Evolutionary conservation across 352 stramenopile genomes (phyloP).

Genomic region (Phytophthora crassamura): DNA sequence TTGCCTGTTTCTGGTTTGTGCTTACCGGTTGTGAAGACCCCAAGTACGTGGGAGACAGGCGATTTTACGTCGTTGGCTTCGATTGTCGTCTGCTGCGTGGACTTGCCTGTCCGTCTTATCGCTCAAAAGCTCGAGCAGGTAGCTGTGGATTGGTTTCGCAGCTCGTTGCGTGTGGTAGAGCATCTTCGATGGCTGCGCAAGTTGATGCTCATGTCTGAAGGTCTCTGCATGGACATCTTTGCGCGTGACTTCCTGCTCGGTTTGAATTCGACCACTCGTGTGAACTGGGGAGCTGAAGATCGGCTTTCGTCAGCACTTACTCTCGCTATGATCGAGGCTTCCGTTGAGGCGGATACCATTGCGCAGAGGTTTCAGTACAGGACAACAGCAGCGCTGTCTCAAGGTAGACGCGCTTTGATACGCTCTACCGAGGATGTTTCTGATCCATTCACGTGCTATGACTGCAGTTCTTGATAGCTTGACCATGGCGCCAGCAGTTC

Average conservation of each 20-base stretch:
- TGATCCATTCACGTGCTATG: not conserved
- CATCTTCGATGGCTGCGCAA: constrained; percentile 70
- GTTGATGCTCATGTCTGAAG: constrained; percentile 78
- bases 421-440: not conserved
- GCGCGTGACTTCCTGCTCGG: constrained; percentile 58
- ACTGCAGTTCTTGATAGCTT: constrained; percentile 45
- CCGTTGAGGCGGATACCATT: constrained; percentile 25
- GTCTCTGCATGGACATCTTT: constrained; percentile 78
- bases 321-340: constrained; percentile 67
- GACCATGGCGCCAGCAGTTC: constrained; percentile 39
- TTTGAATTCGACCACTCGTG: constrained; percentile 49
- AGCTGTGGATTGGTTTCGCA: constrained; percentile 51
- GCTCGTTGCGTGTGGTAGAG: constrained; percentile 47
- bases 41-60: not conserved
- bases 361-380: constrained; percentile 59
- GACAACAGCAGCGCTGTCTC: constrained; percentile 38
- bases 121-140: constrained; percentile 53
- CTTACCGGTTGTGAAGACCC: constrained; percentile 15
- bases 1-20: not conserved
- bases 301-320: constrained; percentile 58
- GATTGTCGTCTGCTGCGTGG: constrained; percentile 49
- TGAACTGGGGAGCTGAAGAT: constrained; percentile 53
- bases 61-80: constrained; percentile 53
- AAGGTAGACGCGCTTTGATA: constrained; percentile 33
- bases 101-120: constrained; percentile 46